Evolutionary conservation across 2,329 filamentous ascomycete species (phyloP).

Genomic region (Domatiomyces globalis): DNA sequence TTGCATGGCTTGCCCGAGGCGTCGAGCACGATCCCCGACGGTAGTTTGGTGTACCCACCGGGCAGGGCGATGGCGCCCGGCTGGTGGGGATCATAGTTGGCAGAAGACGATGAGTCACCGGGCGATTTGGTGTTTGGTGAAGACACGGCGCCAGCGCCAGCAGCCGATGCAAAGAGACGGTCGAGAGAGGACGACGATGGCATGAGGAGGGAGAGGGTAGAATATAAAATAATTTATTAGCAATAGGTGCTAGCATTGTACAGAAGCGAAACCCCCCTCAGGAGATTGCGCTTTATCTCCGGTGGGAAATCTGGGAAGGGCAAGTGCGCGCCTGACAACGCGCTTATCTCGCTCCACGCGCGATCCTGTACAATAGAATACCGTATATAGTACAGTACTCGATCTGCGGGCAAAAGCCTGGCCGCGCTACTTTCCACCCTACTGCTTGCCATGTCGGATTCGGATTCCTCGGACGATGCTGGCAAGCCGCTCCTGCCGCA

Average conservation of each 20-base stretch:
- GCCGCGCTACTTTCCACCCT: not conserved
- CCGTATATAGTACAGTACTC: no score
- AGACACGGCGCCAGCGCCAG: no score
- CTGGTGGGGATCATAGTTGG: not conserved
- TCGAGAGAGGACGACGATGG: slow-evolving; percentile 1
- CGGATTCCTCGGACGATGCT: slow-evolving; percentile 20
- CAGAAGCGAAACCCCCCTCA: not conserved
- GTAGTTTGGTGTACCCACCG: not conserved
- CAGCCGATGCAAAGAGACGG: not conserved
- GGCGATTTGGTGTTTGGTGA: not conserved
- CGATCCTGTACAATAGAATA: not conserved
- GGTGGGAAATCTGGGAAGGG: not conserved
- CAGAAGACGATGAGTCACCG: not conserved
- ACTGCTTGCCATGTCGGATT: slow-evolving; percentile 19
- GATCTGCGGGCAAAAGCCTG: not conserved
- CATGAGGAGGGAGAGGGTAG: not conserved
- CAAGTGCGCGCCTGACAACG: no score
- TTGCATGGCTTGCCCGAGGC: slow-evolving; percentile 37
- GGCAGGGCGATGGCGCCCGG: not conserved
- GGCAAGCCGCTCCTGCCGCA: slow-evolving; percentile 21
- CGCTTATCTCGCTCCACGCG: not conserved
- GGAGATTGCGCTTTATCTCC: not conserved
- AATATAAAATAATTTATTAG: not conserved
- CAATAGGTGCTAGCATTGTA: no score
- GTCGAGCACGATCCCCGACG: slow-evolving; percentile 24